Percentiles rank a stretch among this genome's conserved stretches.
Evolutionary conservation across 768 basidiomycete species (phyloP).

Genomic region (Crucibulum laeve): DNA sequence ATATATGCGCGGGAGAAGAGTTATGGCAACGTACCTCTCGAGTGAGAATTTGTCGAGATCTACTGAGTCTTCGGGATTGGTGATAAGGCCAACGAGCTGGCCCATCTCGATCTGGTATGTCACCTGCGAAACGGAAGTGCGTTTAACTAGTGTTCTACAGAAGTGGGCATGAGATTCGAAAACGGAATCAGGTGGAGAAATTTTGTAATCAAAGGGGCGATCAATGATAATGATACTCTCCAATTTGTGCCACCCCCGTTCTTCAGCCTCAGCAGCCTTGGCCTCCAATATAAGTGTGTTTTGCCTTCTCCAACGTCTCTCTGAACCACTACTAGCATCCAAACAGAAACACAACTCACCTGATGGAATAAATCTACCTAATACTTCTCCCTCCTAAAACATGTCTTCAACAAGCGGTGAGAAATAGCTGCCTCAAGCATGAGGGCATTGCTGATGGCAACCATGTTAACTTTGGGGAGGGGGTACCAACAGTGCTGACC

Average conservation of each 20-base stretch:
- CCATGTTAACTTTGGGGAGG: constrained; percentile 57
- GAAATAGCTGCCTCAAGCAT: constrained; percentile 96
- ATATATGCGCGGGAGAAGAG: too few species aligned
- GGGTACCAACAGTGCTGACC: constrained; percentile 96
- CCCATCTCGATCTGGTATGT: constrained; percentile 95
- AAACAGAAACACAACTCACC: too few species aligned
- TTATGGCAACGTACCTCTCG: constrained; percentile 66
- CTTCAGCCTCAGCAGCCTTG: too few species aligned
- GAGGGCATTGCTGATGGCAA: constrained; percentile 95
- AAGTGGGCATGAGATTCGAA: too few species aligned
- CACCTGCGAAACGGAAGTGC: constrained; percentile 87
- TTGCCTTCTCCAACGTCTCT: too few species aligned
- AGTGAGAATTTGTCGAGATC: constrained; percentile 88
- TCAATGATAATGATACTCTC: too few species aligned
- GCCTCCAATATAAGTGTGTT: too few species aligned
- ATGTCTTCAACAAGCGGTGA: constrained; percentile 80
- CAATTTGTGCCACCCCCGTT: too few species aligned
- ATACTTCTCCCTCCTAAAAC: constrained; percentile 77
- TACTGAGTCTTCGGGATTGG: constrained; percentile 86
- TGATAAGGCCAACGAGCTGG: constrained; percentile 93
- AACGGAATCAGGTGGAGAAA: too few species aligned
- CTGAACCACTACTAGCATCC: too few species aligned
- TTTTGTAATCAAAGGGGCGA: too few species aligned
- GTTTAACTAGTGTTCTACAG: too few species aligned
- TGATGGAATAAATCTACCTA: constrained; percentile 88